Conservation (phyloP, 192 early-diverging fungal species). For the Gaertneriomyces sp. region DNA sequence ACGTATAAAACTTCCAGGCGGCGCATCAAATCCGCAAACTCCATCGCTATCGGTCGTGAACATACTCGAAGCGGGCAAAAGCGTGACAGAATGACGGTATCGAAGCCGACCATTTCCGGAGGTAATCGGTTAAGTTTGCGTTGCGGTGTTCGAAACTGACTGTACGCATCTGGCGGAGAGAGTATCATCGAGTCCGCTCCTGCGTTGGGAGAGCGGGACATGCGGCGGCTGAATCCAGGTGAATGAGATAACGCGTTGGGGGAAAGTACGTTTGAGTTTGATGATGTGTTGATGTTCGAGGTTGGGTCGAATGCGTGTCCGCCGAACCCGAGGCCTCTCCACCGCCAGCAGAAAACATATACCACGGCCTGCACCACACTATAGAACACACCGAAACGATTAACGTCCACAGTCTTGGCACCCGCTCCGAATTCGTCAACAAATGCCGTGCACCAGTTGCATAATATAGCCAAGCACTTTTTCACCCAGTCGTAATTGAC, state of each 20-base stretch:
- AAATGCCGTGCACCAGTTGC: slow-evolving; percentile 63
- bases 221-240: too few species aligned
- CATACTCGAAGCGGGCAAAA: slow-evolving; percentile 83
- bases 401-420: slow-evolving; percentile 43
- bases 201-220: too few species aligned
- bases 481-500: slow-evolving; percentile 62
- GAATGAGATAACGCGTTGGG: too few species aligned
- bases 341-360: slow-evolving; percentile 94
- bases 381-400: slow-evolving; percentile 79
- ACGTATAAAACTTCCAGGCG: slow-evolving; percentile 81
- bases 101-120: slow-evolving; percentile 55
- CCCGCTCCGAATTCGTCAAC: slow-evolving; percentile 61
- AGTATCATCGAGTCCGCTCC: too few species aligned
- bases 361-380: slow-evolving; percentile 80
- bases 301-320: too few species aligned
- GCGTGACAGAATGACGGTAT: slow-evolving; percentile 68
- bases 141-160: too few species aligned
- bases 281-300: too few species aligned
- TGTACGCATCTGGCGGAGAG: too few species aligned
- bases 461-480: slow-evolving; percentile 63
- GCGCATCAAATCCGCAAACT: slow-evolving; percentile 82
- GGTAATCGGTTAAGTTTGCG: too few species aligned
- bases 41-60: slow-evolving; percentile 69
- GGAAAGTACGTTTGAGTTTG: too few species aligned
- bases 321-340: slow-evolving; percentile 68